Evolutionary conservation across 2,329 filamentous ascomycete species (phyloP).

Genomic region (Trichophyton benhamiae): DNA sequence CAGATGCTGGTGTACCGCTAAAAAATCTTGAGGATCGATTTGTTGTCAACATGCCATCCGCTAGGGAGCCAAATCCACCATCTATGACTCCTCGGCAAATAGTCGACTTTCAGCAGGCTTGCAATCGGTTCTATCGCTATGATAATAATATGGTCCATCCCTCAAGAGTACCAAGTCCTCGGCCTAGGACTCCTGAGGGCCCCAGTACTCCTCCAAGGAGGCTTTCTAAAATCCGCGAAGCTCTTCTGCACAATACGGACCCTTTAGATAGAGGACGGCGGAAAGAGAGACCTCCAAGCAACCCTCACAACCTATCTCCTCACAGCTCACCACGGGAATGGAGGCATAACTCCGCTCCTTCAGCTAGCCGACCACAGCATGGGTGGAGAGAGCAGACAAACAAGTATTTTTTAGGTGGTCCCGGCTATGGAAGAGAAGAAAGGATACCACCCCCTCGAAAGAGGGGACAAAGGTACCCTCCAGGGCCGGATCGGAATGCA

Average conservation of each 20-base stretch:
- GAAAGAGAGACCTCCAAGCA: background rate
- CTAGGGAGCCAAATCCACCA: conserved; percentile 31
- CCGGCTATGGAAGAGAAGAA: background rate
- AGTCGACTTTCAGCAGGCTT: conserved; percentile 27
- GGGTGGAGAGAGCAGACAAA: background rate
- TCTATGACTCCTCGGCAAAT: conserved; percentile 31
- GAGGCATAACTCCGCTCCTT: background rate
- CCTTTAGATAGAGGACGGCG: background rate
- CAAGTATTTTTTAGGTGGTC: background rate
- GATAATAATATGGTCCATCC: conserved; percentile 23
- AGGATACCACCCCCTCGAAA: background rate
- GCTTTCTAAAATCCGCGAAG: conserved; percentile 11
- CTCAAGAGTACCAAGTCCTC: conserved; percentile 23
- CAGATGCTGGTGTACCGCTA: conserved; percentile 21
- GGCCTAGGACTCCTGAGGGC: conserved; percentile 20
- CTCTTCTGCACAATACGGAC: background rate
- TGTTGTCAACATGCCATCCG: conserved; percentile 34
- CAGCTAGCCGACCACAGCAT: background rate
- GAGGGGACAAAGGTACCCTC: background rate
- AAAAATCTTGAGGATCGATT: conserved; percentile 31
- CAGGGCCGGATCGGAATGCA: background rate
- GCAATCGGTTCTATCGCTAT: conserved; percentile 22
- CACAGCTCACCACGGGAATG: background rate
- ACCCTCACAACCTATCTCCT: background rate
- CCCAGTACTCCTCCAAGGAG: conserved; percentile 20